Percentiles rank a stretch among this genome's conserved stretches.
These are phyloP conservation scores for Zychaea mexicana DNA, from an alignment of 371 early-diverging fungal species.

Conservation along the genomic window DNA sequence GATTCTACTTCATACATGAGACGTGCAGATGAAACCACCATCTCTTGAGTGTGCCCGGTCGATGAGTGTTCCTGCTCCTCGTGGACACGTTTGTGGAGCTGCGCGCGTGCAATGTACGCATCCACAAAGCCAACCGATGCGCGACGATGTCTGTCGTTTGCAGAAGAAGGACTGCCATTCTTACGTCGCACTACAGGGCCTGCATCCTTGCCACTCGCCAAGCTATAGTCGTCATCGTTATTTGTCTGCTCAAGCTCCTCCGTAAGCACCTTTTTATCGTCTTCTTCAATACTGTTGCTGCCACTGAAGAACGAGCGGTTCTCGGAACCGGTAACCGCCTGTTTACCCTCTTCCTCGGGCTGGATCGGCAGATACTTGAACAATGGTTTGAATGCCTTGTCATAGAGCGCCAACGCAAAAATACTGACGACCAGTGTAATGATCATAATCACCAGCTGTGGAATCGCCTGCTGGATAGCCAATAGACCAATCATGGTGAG, in stretches of 20 bases:
- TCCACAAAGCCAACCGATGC: background rate
- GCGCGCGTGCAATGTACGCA: constrained; percentile 2
- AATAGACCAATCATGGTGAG: constrained; percentile 72
- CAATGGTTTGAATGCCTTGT: constrained; percentile 66
- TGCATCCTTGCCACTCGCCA: background rate
- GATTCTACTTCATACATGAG: constrained; percentile 15
- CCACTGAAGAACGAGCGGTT: background rate
- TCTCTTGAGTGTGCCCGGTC: background rate
- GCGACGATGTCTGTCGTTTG: background rate
- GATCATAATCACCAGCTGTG: constrained; percentile 58
- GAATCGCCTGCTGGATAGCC: constrained; percentile 52
- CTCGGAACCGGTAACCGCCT: background rate
- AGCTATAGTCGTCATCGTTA: background rate
- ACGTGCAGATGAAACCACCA: background rate
- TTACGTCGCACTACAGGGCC: background rate
- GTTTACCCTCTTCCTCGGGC: background rate
- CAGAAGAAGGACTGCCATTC: background rate
- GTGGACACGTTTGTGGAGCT: background rate
- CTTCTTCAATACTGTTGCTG: background rate
- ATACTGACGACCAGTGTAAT: constrained; percentile 52
- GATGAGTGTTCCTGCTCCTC: background rate
- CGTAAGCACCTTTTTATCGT: background rate
- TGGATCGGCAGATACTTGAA: constrained; percentile 64
- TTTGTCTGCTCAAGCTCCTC: background rate
- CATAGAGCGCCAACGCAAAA: constrained; percentile 54